Evolutionary conservation across 495 filamentous ascomycete genomes (phyloP), one percentile per base, ranked within the genome.

Genomic region (Penicillium paxilli): DNA sequence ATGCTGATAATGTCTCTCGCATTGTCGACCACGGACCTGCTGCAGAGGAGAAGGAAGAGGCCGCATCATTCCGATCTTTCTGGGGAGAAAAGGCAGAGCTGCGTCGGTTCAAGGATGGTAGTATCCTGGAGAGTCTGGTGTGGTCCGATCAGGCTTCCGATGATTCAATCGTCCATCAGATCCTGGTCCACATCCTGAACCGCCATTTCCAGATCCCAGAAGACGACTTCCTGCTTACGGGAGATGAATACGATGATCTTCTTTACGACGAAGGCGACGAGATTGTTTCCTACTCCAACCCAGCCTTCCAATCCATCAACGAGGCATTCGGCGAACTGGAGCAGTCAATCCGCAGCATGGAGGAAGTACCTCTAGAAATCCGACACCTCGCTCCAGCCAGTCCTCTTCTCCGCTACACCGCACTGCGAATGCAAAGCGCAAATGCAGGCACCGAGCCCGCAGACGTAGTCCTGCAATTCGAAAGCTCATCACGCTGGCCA

Each of bases 401-500:
- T 52, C 66, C 91, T 10, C 80, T 87, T 46, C 75, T 96, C 8
- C 84, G 93, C 42, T 92, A 87, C 58, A 73, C 91, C 4, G 88
- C 89, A 0, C 68, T 88, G 47, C 74, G 59, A 46, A 50, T 67
- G 74, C 23, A 65, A 64, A 19, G 83, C 2, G 53, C 63, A 17
- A n/a, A n/a, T n/a, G 66, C 62, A 47, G 54, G 65, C 3, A 67
- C 66, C 23, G 61, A 64, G 22, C 80, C 83, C 3, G 80, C 83
- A 37, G 85, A 93, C 50, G 76, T 92, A 47, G 77, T 89, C 30
- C 78, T 98, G 21, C 92, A 93, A 57, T 97, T 98, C 60, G 94
- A 98, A 73, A 90, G 88, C 26, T 98, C 95, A 4, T 84, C 83
- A 9, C 87, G 92, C 51, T 98, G 94, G 94, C 95, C 94, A 0